These are phyloP conservation scores for Entonaema liquescens DNA, from an alignment of 495 filamentous ascomycete genomes.

Conservation along the genomic window DNA sequence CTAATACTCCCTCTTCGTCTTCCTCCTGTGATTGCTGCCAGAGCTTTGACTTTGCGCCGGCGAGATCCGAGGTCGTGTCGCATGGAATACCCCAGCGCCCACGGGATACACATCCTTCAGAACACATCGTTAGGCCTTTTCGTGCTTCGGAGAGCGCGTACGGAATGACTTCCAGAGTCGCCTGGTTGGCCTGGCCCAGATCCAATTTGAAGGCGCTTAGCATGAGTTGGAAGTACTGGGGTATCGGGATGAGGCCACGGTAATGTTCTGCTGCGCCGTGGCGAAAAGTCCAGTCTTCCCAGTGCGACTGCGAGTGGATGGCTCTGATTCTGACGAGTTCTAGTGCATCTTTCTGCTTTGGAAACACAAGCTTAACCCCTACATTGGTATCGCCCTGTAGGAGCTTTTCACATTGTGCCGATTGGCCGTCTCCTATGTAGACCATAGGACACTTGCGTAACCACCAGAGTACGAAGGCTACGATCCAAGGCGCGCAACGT, in stretches of 20 bases:
- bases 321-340: constrained; percentile 14
- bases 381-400: not conserved
- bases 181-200: constrained; percentile 8
- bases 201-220: constrained; percentile 14
- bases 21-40: not conserved
- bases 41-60: not conserved
- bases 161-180: constrained; percentile 11
- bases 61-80: not conserved
- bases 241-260: constrained; percentile 8
- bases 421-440: constrained; percentile 2
- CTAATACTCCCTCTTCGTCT: not conserved
- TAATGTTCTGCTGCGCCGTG: constrained; percentile 2
- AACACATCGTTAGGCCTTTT: constrained; percentile 20
- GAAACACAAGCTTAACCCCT: constrained; percentile 5
- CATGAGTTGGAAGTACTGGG: constrained; percentile 22
- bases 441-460: not conserved
- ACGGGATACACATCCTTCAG: constrained; percentile 12
- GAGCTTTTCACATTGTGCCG: not conserved
- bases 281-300: constrained; percentile 6
- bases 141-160: constrained; percentile 5
- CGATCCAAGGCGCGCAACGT: constrained; percentile 24
- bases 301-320: not conserved
- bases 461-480: constrained; percentile 25
- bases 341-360: not conserved
- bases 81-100: constrained; percentile 7